These are phyloP conservation scores for Ceratobasidium sp. DNA, from an alignment of 1,284 basidiomycete genomes.

Conservation along the genomic window DNA sequence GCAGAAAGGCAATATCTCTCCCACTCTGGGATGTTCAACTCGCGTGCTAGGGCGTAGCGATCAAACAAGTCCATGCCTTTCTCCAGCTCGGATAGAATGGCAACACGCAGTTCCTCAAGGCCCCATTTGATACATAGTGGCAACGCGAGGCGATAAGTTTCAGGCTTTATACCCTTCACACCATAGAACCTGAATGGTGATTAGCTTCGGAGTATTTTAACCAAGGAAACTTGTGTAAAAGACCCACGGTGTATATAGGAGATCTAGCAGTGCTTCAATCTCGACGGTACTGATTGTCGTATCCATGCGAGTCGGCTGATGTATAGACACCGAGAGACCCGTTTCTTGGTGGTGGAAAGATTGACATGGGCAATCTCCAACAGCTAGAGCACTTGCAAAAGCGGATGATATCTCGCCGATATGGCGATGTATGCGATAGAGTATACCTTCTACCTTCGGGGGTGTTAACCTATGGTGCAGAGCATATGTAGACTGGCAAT, in stretches of 20 bases:
- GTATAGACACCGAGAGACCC: background rate
- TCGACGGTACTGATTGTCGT: background rate
- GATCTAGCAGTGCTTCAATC: slow-evolving; percentile 2
- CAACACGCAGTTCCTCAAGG: background rate
- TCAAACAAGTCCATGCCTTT: background rate
- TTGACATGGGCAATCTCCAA: background rate
- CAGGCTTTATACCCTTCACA: background rate
- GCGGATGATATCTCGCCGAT: background rate
- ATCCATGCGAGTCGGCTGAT: background rate
- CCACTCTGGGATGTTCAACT: background rate
- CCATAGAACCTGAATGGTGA: background rate
- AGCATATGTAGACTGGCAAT: background rate
- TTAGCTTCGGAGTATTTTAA: background rate
- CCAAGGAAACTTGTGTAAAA: background rate
- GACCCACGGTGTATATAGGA: slow-evolving; percentile 15
- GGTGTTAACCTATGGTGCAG: background rate
- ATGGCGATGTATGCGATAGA: background rate
- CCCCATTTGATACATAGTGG: slow-evolving; percentile 1
- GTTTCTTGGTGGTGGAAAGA: background rate
- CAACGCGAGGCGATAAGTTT: slow-evolving; percentile 3
- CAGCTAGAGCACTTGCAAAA: background rate
- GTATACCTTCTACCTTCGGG: background rate
- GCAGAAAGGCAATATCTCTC: background rate
- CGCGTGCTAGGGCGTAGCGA: background rate
- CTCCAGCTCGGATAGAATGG: background rate